A percentile compares a stretch with the other conserved stretches of the same genome.
Conservation (phyloP, 2,329 filamentous ascomycete genomes). For the Scedosporium boydii region DNA sequence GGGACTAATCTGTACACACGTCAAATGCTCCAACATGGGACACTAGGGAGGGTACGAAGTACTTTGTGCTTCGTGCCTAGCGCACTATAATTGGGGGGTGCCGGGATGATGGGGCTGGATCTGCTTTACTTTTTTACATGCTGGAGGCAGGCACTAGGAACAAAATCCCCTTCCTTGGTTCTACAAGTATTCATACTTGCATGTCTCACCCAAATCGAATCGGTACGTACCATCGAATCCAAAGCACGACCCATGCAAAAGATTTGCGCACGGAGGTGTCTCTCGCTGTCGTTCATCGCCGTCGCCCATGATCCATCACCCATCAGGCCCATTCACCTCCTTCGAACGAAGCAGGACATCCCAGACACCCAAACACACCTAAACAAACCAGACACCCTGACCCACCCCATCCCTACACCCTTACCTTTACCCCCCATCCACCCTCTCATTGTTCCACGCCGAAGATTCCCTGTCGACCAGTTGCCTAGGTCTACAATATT, state of each 20-base stretch:
- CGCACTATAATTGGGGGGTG: too few species aligned
- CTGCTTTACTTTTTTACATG: not conserved
- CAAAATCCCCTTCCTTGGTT: not conserved
- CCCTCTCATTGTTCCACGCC: constrained; percentile 1
- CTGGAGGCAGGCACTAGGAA: too few species aligned
- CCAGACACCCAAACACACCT: not conserved
- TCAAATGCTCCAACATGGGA: too few species aligned
- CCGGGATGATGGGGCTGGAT: too few species aligned
- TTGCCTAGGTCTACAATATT: not conserved
- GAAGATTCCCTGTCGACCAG: not conserved
- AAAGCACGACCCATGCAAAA: not conserved
- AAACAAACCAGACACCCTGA: not conserved
- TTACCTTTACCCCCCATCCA: not conserved
- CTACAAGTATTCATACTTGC: not conserved
- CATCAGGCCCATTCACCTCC: not conserved
- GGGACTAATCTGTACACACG: too few species aligned
- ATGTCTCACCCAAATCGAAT: not conserved
- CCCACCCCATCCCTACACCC: not conserved
- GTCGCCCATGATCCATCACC: not conserved
- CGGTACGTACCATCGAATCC: not conserved
- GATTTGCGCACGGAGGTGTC: not conserved
- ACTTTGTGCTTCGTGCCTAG: too few species aligned
- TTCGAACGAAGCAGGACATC: not conserved
- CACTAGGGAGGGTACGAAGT: too few species aligned
- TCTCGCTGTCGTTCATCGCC: not conserved